Base-by-base conservation (phyloP, 768 basidiomycete species). In the Pleurotus salmoneostramineus region DNA sequence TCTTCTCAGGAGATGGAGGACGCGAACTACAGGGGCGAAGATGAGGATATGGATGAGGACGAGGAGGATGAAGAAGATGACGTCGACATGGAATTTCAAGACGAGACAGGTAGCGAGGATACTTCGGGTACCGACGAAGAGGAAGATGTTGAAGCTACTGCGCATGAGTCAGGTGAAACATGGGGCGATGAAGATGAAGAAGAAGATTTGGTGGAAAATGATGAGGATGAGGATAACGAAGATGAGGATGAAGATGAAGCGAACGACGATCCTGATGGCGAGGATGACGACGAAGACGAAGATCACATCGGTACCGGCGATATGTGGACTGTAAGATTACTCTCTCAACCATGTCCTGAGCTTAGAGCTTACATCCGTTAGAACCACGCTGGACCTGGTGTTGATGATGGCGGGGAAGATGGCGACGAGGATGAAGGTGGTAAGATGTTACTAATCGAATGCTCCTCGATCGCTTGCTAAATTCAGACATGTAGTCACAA, bases 1-100 rank as follows among this genome's bases (percentile, higher is more conserved):
- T n/a, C n/a, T n/a, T n/a, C n/a, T n/a, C 61, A 95, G 91, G 91
- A 93, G 69, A 92, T 93, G 89, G 91, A 93, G 59, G 91, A 91
- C 61, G 79, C 81, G 6, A 81, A 87, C 58, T 90, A 84, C 68
- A 68, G 21, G 21, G 21, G 76, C 7, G 77, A 77, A 27, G 89
- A 89, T 57, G 90, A 90, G 45, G 88, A 84, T 49, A 90, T 91
- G 81, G 90, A 88, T 49, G 91, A 88, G 8, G 88, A 86, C 56
- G 90, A 84, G n/a, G 91, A 83, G 2, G 88, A 85, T 12, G 87
- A 87, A 14, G 91, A 89, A 2, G 89, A 86, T 57, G 93, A 94
- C 56, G 88, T 90, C 42, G 92, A 92, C 45, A 91, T 91, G 85
- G 93, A 94, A 48, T 91, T 88, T 61, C 91, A 83, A 4, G 93